These are phyloP conservation scores for Plantago rigida DNA, from an alignment of 305 asterid species.

Conservation along the genomic window DNA sequence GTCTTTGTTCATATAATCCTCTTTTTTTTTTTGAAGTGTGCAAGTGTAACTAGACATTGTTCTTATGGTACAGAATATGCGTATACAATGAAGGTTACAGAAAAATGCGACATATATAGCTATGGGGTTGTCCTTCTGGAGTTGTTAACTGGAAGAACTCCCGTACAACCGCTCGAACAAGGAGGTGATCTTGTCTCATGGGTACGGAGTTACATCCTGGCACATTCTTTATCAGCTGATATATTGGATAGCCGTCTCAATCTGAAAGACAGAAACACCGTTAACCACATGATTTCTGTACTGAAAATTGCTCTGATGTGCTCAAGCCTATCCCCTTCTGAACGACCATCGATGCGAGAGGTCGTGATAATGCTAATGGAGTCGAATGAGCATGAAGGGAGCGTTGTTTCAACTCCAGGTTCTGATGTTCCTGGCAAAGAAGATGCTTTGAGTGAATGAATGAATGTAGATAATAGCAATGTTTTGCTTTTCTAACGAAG, in stretches of 20 bases:
- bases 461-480: conserved; percentile 33
- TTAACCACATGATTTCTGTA: conserved; percentile 65
- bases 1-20: background rate
- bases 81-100: conserved; percentile 91
- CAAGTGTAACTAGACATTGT: conserved; percentile 1
- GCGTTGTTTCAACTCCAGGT: conserved; percentile 40
- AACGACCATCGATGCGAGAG: conserved; percentile 79
- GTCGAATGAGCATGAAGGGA: conserved; percentile 55
- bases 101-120: conserved; percentile 87
- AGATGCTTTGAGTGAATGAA: conserved; percentile 4
- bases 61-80: conserved; percentile 65
- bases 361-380: conserved; percentile 80
- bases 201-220: conserved; percentile 49
- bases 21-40: background rate
- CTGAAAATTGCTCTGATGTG: conserved; percentile 71
- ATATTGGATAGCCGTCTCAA: conserved; percentile 59
- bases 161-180: conserved; percentile 75
- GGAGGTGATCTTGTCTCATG: conserved; percentile 84
- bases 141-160: conserved; percentile 70
- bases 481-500: conserved; percentile 23
- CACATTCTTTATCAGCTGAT: conserved; percentile 50
- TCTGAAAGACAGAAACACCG: conserved; percentile 36
- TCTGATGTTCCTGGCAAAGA: conserved; percentile 36
- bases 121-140: conserved; percentile 85
- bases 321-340: conserved; percentile 59